Base-by-base conservation (phyloP, 2,329 filamentous ascomycete species). In the Cladosporium sp. region DNA sequence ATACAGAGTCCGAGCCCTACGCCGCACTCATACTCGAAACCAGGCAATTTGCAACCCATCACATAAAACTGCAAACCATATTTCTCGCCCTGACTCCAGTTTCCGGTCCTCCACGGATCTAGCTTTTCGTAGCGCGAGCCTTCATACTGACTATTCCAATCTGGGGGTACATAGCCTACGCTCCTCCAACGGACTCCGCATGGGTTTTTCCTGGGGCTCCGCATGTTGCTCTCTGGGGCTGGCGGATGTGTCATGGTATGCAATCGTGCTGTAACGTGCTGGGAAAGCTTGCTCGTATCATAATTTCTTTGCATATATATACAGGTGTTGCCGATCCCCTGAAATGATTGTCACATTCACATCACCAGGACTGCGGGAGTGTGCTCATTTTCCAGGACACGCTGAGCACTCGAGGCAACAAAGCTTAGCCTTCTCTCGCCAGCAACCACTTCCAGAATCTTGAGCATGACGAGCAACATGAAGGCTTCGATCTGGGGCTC, bases 401-500 rank as follows among this genome's bases (percentile, higher is more conserved):
- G 29, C 31, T 57, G 53, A 40, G 28, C 55, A 37, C 53, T 37
- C 23, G 10, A 33, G 18, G 11, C n/a, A 57, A 11, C 21, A 31
- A 10, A 57, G n/a, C n/a, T 37, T 8, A 37, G 31, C 33, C n/a
- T 23, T 31, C 18, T n/a, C n/a, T 33, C 16, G 16, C 21, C 53
- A 12, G 31, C 28, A n/a, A 12, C 10, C 52, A 33, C 8, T 57
- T 21, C 18, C 33, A 11, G 21, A 6, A 18, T 8, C 12, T 2
- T 57, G 33, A 57, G 11, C 3, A 57, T 57, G 55, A 5, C 40
- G 8, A n/a, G 31, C n/a, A 33, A 40, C 10, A 33, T 35, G 33
- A 67, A 68, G 46, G 35, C 55, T 44, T 67, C 67, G 56, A 58
- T 60, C 53, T 37, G 40, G 23, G 62, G 50, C 33, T 64, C 65